Conservation (phyloP, 148 eudicot species). For the Fallopia convolvulus region DNA sequence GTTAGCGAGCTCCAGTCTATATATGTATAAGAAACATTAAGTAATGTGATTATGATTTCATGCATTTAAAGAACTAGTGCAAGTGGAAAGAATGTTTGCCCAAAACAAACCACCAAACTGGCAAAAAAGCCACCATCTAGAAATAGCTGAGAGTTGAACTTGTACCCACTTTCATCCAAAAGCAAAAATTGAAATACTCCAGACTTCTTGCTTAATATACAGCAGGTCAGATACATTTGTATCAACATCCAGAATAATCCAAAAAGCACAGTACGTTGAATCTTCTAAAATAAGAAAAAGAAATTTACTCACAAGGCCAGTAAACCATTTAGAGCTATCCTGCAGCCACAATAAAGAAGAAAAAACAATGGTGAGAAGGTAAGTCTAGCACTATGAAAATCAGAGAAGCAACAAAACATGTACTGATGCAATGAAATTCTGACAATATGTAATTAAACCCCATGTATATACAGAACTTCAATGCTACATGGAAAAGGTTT, state of each 20-base stretch:
- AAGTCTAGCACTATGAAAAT: background rate
- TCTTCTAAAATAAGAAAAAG: background rate
- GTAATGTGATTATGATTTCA: background rate
- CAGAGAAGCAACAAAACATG: background rate
- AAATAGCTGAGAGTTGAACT: background rate
- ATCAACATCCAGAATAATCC: background rate
- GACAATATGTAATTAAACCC: background rate
- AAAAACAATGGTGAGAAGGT: background rate
- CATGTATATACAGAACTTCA: background rate
- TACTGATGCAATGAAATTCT: background rate
- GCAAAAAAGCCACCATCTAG: background rate
- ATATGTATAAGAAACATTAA: too few species aligned
- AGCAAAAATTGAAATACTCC: background rate
- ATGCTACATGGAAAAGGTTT: background rate
- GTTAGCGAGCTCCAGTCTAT: background rate
- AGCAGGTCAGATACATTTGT: background rate
- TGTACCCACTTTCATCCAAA: background rate
- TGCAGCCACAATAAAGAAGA: constrained; percentile 20
- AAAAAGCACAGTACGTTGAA: background rate
- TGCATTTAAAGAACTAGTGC: background rate
- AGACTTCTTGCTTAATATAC: background rate
- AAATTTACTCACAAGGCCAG: constrained; percentile 31
- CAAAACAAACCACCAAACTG: background rate
- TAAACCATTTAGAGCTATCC: constrained; percentile 46
- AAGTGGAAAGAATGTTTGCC: background rate